Evolutionary conservation across 148 eudicot species (phyloP).

Genomic region (Agrostemma githago): DNA sequence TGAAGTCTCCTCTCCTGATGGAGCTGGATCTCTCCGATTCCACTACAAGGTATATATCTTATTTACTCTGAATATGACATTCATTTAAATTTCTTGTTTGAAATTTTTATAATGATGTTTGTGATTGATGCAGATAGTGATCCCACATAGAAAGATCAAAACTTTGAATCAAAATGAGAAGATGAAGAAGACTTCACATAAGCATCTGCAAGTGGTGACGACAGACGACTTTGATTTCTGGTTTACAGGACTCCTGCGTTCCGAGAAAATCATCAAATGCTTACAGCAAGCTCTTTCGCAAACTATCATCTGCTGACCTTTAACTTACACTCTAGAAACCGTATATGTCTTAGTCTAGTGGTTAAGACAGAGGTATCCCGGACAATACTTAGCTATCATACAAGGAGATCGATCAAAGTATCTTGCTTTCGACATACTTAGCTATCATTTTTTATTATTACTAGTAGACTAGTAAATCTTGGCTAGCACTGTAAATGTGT

Average conservation of each 20-base stretch:
- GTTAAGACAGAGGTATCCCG: no score
- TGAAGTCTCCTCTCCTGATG: neutral
- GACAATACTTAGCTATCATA: no score
- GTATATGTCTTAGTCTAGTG: no score
- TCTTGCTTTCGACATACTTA: no score
- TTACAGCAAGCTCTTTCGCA: constrained; percentile 22
- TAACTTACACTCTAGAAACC: no score
- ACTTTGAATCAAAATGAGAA: constrained; percentile 25
- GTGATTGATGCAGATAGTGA: constrained; percentile 18
- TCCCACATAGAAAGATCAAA: constrained; percentile 36
- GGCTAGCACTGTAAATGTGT: no score
- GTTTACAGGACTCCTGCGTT: constrained; percentile 35
- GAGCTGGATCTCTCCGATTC: constrained; percentile 17
- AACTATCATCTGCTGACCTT: neutral
- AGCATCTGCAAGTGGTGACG: constrained; percentile 36
- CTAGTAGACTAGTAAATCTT: no score
- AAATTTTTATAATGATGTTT: neutral
- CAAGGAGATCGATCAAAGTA: no score
- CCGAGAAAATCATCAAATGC: constrained; percentile 28
- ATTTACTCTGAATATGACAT: neutral
- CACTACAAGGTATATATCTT: constrained; percentile 14
- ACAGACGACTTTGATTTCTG: constrained; percentile 37
- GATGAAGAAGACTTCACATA: constrained; percentile 29
- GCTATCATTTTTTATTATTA: no score
- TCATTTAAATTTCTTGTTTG: neutral